Evolutionary conservation across 495 filamentous ascomycete genomes (phyloP), one percentile per base, ranked within the genome.

Genomic region (Pseudomonodictys pantanalensis): DNA sequence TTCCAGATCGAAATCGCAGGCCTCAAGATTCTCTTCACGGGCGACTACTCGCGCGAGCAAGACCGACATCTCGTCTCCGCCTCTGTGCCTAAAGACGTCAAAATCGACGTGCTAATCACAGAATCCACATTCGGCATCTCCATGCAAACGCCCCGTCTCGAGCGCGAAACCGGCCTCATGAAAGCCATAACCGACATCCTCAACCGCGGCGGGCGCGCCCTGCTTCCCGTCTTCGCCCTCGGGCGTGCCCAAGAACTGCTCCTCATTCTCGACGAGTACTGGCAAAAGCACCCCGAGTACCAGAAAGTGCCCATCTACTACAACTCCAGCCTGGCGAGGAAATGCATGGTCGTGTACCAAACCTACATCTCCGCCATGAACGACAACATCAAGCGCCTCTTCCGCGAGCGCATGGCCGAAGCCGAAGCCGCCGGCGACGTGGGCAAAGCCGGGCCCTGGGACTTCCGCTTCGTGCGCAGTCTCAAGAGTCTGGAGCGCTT

Each of bases 271-370:
- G 93, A 98, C 61, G 93, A 98, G 71, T 98, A 96, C 74, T 98
- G 93, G 93, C 81, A 81, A 44, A 85, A 86, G 33, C 91, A 97
- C 67, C 75, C 81, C 0, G 90, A 96, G 68, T 87, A 84, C 65
- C 92, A 95, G 63, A 89, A 88, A 58, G 84, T 87, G 18, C 93
- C 93, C 17, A 97, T 98, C 52, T 98, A 97, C 76, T 98, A 97
- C 72, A 93, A 93, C 47, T 90, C 87, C 59, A 95, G 92, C 68
- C 80, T 96, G 45, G 93, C 93, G 1, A 78, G 92, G 62, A 93
- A 95, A 72, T 98, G 93, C 70, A 98, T 98, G 93, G 82, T 96
- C 17, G 91, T 98, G 5, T 98, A 98, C 68, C 92, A 97, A 72
- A 98, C 93, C 1, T 97, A 97, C 68, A 88, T 96, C 57, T 87